Evolutionary conservation across 2,329 filamentous ascomycete species (phyloP), one percentile per base, ranked within the genome.

Genomic region (Colletotrichum kahawae): DNA sequence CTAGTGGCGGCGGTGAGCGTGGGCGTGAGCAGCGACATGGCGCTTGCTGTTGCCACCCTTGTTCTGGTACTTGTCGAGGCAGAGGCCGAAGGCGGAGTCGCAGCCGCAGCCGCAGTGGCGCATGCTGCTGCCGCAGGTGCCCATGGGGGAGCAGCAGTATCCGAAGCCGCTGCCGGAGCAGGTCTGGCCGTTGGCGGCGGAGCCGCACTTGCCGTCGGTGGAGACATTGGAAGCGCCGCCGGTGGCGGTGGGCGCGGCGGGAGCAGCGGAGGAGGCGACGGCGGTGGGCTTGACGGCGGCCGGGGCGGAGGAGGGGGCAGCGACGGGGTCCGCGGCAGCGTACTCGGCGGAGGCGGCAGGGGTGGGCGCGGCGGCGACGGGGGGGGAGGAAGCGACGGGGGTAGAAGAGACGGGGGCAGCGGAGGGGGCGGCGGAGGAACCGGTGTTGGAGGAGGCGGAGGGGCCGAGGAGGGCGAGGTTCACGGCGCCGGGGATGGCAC

Each of bases 131-230:
- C 84, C 84, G 70, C 87, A 89, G 78, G 81, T 82, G 63, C 84
- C 80, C 76, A 80, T 79, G 70, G 78, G 80, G 18, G 85, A 87
- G 81, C 87, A 89, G 81, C 87, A 88, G 71, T 84, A 78, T 4
- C 86, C 86, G 70, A 84, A 87, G 12, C 77, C 64, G 74, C 83
- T 86, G n/a, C 85, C 85, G 48, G 81, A 77, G 76, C 87, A 88
- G 31, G 85, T 87, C 75, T 83, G 83, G 21, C 83, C 83, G 21
- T 80, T 81, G 27, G 81, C 77, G 59, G 83, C 85, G 43, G 43
- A 1, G 27, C 85, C 87, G 68, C 87, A 88, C 21, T 79, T 81
- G 18, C 84, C 86, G 64, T 87, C 83, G 24, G 82, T 78, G 1
- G 85, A 87, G 16, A 84, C 79, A 71, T 81, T 82, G 54, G 79